Evolutionary conservation across 2,329 filamentous ascomycete genomes (phyloP), one percentile per base, ranked within the genome.

Genomic region (Aspergillus sp.): DNA sequence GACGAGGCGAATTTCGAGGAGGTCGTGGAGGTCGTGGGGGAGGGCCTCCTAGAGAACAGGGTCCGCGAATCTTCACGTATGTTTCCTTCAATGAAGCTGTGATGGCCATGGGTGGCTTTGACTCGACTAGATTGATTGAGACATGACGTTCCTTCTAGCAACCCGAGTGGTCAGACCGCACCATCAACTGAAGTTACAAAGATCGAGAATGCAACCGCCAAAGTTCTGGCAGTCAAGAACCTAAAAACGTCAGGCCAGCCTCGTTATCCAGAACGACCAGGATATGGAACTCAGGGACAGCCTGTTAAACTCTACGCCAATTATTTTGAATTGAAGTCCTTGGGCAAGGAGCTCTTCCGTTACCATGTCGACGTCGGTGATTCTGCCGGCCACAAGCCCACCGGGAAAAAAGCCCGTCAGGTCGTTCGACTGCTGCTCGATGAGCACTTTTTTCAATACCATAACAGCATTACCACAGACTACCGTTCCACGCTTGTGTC

Each of bases 351-450:
- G 1, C 54, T 77, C 2, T 71, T 62, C 47, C 66, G 70, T 3
- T 77, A 78, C 49, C 63, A 65, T 27, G 53, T 77, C 17, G 53
- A 62, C 7, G 60, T 68, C 17, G 50, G 53, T 3, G 58, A 64
- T 19, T 47, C 60, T n/a, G 55, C 62, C 3, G 60, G 53, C 5
- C 54, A 53, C 5, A 44, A 55, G 3, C 60, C 61, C 3, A 46
- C 61, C 37, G 72, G 71, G 45, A 67, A 67, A 30, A 78, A 74
- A 60, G 74, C 67, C 32, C 69, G 69, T 38, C 72, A 73, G 4
- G 64, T 80, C 4, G 64, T 82, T 13, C 62, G 75, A 13, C 56
- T 76, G 19, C 55, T 82, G 15, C 53, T 73, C 13, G 64, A 71
- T 45, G 59, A 69, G 50, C 53, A 70, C 51, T 60, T 69, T 54